A percentile compares a stretch with the other conserved stretches of the same genome.
Evolutionary conservation across 208 protist genomes (phyloP).

Genomic region (Acanthamoeba healyi): DNA sequence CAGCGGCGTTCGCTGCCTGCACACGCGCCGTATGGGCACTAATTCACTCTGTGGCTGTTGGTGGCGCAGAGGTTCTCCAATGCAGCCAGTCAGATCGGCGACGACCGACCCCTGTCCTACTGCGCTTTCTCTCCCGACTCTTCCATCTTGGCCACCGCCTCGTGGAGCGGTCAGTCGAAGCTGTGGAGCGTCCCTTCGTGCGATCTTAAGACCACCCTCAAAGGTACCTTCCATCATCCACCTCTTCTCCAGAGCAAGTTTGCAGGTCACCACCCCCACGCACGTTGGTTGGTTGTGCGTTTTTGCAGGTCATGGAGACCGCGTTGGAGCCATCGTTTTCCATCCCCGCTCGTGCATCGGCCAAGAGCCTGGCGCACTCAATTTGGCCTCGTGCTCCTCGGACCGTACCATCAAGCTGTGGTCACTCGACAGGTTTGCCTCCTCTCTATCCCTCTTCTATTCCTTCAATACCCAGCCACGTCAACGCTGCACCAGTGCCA

Average conservation of each 20-base stretch:
- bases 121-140: slow-evolving; percentile 82
- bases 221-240: slow-evolving; percentile 3
- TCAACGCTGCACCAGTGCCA: neutral
- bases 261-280: neutral
- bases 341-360: slow-evolving; percentile 76
- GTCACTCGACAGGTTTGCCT: slow-evolving; percentile 30
- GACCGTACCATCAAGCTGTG: slow-evolving; percentile 84
- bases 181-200: slow-evolving; percentile 74
- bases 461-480: neutral
- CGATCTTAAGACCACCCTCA: slow-evolving; percentile 44
- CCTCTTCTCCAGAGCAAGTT: neutral
- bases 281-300: neutral
- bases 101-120: slow-evolving; percentile 85
- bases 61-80: slow-evolving; percentile 68
- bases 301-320: slow-evolving; percentile 79
- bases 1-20: neutral
- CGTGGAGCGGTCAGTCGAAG: slow-evolving; percentile 81
- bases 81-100: slow-evolving; percentile 78
- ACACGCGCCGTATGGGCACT: neutral
- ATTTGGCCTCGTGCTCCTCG: slow-evolving; percentile 80
- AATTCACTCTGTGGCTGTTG: neutral
- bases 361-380: slow-evolving; percentile 63
- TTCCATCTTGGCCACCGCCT: slow-evolving; percentile 77
- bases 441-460: neutral
- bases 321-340: slow-evolving; percentile 80